Evolutionary conservation across 2,329 filamentous ascomycete genomes (phyloP).

Genomic region (Fusarium sororula): DNA sequence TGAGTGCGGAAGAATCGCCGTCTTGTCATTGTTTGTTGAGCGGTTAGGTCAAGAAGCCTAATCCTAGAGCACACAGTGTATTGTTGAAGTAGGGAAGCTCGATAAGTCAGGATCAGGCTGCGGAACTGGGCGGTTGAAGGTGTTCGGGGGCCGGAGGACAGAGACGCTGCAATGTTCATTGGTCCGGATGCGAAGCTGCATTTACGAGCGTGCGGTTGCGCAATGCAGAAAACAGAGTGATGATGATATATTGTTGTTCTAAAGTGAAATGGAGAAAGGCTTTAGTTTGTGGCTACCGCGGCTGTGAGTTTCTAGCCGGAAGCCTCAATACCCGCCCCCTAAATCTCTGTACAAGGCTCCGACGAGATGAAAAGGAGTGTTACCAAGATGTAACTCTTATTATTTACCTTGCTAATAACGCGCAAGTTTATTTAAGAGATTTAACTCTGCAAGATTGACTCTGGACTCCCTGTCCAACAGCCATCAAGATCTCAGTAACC

Average conservation of each 20-base stretch:
- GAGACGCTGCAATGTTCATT: neutral
- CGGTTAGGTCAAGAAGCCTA: neutral
- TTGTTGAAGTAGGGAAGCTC: neutral
- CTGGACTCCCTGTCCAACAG: neutral
- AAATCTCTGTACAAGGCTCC: neutral
- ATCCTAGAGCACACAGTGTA: neutral
- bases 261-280: neutral
- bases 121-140: neutral
- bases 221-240: neutral
- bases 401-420: neutral
- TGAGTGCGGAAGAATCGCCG: constrained; percentile 1
- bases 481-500: neutral
- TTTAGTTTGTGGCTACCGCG: neutral
- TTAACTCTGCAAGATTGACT: neutral
- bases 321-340: neutral
- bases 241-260: neutral
- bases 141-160: neutral
- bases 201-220: neutral
- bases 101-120: neutral
- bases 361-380: neutral
- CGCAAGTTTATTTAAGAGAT: neutral
- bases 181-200: neutral
- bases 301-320: neutral
- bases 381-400: neutral
- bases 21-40: neutral